phyloP scores from a whole-genome alignment of 2,329 filamentous ascomycete species.

The Hymenoscyphus scutula region DNA sequence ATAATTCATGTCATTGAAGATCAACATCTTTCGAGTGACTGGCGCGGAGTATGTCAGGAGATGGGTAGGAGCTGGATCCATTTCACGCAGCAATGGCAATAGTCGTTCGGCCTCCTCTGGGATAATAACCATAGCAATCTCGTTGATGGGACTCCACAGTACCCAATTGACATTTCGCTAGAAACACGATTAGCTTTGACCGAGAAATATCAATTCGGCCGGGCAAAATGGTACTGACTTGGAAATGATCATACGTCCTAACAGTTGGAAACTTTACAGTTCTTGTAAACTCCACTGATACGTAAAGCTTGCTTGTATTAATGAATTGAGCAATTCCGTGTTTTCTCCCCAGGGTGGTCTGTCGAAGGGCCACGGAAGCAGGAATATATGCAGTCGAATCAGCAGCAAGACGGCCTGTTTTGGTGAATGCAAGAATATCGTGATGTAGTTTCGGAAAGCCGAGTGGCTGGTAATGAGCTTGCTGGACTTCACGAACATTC shows the following conservation, averaged over 20 bases:
- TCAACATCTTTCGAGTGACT: conserved; percentile 56
- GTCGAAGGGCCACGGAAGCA: conserved; percentile 43
- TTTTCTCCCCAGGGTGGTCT: conserved; percentile 40
- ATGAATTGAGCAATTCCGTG: conserved; percentile 33
- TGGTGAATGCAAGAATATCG: conserved; percentile 46
- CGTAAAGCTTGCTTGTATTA: conserved; percentile 39
- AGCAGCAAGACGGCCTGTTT: conserved; percentile 43
- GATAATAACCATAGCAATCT: conserved; percentile 55
- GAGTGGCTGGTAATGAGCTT: conserved; percentile 40
- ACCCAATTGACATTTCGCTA: conserved; percentile 54
- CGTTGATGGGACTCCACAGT: conserved; percentile 48
- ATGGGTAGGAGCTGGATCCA: conserved; percentile 35
- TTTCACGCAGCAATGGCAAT: conserved; percentile 43
- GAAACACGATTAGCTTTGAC: not conserved
- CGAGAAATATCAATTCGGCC: too few relatives aligned
- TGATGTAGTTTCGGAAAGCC: conserved; percentile 47
- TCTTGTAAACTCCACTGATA: conserved; percentile 47
- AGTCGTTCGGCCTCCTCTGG: conserved; percentile 61
- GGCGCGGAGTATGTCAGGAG: conserved; percentile 59
- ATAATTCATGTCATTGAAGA: conserved; percentile 54
- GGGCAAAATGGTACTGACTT: too few relatives aligned
- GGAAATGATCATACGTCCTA: conserved; percentile 43
- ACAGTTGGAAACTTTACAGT: conserved; percentile 41
- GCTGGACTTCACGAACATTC: conserved; percentile 45
- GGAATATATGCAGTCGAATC: conserved; percentile 40